These are phyloP conservation scores for Termitomyces sp. DNA, from an alignment of 768 basidiomycete genomes.

Conservation along the genomic window DNA sequence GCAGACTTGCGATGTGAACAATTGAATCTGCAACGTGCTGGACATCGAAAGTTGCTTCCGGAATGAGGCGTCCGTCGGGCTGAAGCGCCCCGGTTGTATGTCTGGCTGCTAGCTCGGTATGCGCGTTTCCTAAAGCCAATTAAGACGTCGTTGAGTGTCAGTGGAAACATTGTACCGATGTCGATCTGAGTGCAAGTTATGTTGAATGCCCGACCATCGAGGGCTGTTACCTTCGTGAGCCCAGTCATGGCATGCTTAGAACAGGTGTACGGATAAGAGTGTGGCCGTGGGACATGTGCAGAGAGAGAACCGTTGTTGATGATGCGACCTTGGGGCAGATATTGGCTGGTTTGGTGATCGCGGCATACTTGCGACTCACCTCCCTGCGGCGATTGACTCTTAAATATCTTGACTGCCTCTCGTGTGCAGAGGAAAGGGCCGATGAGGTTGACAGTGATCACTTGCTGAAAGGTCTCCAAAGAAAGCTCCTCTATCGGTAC, in stretches of 20 bases:
- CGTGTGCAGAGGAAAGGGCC: conserved; percentile 74
- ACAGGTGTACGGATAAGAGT: conserved; percentile 59
- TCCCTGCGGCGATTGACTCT: conserved; percentile 64
- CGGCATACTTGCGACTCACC: conserved; percentile 33
- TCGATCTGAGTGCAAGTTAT: conserved; percentile 83
- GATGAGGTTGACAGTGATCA: conserved; percentile 67
- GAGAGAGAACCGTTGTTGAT: conserved; percentile 86
- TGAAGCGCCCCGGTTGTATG: conserved; percentile 54
- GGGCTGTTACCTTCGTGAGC: conserved; percentile 67
- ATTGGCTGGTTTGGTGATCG: background rate
- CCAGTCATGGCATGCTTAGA: conserved; percentile 81
- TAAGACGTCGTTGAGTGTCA: background rate
- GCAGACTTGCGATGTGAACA: conserved; percentile 66
- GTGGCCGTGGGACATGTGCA: conserved; percentile 64
- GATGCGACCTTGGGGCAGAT: conserved; percentile 47
- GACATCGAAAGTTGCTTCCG: conserved; percentile 67
- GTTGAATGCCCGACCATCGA: conserved; percentile 69
- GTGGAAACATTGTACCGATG: conserved; percentile 47
- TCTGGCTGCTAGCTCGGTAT: conserved; percentile 49
- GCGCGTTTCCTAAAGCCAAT: conserved; percentile 54
- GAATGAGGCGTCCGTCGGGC: conserved; percentile 52
- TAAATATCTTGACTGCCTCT: conserved; percentile 72
- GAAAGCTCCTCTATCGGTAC: conserved; percentile 56
- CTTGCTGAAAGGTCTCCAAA: conserved; percentile 55
- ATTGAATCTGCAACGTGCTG: conserved; percentile 67